Percentiles rank a stretch among this genome's conserved stretches.
phyloP scores from a whole-genome alignment of 2,329 filamentous ascomycete species.

The Claviceps digitariae region DNA sequence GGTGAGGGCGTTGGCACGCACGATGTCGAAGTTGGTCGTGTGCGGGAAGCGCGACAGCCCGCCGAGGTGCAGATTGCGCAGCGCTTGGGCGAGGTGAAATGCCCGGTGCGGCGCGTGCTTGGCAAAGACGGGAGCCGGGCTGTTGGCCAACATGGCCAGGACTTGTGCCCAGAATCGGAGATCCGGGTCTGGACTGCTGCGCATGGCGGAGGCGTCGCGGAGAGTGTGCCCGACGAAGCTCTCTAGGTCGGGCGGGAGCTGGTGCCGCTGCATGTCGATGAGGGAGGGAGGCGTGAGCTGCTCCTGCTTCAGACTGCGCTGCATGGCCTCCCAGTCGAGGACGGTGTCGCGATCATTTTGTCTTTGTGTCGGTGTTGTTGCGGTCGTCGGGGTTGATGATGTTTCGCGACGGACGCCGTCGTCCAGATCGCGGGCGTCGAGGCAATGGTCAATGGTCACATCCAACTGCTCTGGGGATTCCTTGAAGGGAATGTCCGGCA shows the following conservation, averaged over 20 bases:
- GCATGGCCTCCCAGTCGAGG: constrained; percentile 1
- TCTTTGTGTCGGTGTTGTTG: neutral
- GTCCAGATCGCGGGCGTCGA: constrained; percentile 4
- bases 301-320: constrained; percentile 2
- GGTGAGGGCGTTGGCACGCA: constrained; percentile 6
- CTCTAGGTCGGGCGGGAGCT: constrained; percentile 1
- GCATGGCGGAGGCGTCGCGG: neutral
- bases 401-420: neutral
- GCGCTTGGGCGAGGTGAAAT: constrained; percentile 4
- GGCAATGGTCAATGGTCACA: constrained; percentile 5
- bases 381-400: neutral
- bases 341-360: neutral
- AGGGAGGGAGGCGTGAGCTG: constrained; percentile 3
- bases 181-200: neutral
- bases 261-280: neutral
- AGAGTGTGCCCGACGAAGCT: constrained; percentile 2
- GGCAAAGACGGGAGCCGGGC: neutral
- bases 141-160: constrained; percentile 4
- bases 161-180: constrained; percentile 2
- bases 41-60: constrained; percentile 5
- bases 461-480: constrained; percentile 6
- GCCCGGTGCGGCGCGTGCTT: constrained; percentile 1
- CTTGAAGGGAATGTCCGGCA: constrained; percentile 5
- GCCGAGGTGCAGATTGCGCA: constrained; percentile 5
- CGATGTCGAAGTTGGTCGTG: constrained; percentile 6